A percentile compares a stretch with the other conserved stretches of the same genome.
phyloP scores from a whole-genome alignment of 495 filamentous ascomycete genomes.

The Haplographium delicatum region DNA sequence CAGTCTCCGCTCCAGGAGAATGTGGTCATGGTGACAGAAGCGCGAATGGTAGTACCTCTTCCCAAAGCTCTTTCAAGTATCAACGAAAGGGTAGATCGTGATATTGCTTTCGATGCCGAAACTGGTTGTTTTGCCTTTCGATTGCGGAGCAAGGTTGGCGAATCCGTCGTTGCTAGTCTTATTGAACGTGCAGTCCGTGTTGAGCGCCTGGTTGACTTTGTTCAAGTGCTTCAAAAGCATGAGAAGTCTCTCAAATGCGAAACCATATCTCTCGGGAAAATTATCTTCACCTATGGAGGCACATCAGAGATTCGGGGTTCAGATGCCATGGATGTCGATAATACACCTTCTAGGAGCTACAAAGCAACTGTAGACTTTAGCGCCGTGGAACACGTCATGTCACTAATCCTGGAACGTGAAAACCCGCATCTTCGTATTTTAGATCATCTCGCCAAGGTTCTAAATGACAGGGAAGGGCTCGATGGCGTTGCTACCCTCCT shows the following conservation, averaged over 20 bases:
- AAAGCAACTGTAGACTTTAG: constrained; percentile 34
- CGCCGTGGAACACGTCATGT: constrained; percentile 27
- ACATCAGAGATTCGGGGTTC: neutral
- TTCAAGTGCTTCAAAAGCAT: constrained; percentile 52
- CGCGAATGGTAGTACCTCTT: constrained; percentile 33
- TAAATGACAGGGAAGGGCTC: constrained; percentile 57
- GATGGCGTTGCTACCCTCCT: constrained; percentile 49
- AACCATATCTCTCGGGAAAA: constrained; percentile 51
- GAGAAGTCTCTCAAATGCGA: constrained; percentile 45
- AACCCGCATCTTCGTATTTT: constrained; percentile 76
- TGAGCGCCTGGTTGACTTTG: constrained; percentile 58
- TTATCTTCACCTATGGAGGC: constrained; percentile 57
- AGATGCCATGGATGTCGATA: constrained; percentile 12
- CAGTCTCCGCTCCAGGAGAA: constrained; percentile 5
- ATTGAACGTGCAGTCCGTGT: constrained; percentile 52
- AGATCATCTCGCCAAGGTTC: constrained; percentile 52
- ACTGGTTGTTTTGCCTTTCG: constrained; percentile 56
- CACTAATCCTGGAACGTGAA: constrained; percentile 50
- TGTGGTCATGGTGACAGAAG: constrained; percentile 31
- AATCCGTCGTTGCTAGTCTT: constrained; percentile 47
- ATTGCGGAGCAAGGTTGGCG: constrained; percentile 52
- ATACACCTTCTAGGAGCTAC: constrained; percentile 12
- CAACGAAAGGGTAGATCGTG: constrained; percentile 45
- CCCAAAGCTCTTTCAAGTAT: constrained; percentile 41
- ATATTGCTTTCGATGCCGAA: constrained; percentile 52